Evolutionary conservation across 2,329 filamentous ascomycete genomes (phyloP).

Genomic region (Cordyceps militaris): DNA sequence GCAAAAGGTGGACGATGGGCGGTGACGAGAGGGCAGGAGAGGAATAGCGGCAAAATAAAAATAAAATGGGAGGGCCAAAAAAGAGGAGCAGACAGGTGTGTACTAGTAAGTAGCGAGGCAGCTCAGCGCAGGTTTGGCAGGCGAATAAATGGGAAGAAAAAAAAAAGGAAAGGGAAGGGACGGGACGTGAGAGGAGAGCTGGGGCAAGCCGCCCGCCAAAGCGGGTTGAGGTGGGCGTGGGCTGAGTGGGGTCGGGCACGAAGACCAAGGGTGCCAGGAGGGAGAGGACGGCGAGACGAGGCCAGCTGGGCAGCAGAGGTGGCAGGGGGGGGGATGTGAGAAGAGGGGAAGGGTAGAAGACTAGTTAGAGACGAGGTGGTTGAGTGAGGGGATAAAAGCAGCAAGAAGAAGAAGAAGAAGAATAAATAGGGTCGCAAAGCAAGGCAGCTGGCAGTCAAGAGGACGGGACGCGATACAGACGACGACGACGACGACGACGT

Average conservation of each 20-base stretch:
- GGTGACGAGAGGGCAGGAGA: slow-evolving; percentile 11
- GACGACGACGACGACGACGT: neutral
- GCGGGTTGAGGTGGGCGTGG: slow-evolving; percentile 1
- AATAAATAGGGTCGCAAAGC: neutral
- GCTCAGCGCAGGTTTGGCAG: neutral
- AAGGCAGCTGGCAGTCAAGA: neutral
- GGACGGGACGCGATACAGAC: neutral
- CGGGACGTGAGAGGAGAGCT: slow-evolving; percentile 10
- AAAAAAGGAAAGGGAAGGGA: slow-evolving; percentile 1
- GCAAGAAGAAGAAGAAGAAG: neutral
- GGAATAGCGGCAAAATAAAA: slow-evolving; percentile 11
- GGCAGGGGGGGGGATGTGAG: neutral
- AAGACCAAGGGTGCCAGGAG: neutral
- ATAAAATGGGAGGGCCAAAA: neutral
- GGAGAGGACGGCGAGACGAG: neutral
- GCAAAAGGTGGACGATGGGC: slow-evolving; percentile 11
- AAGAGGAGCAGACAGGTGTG: neutral
- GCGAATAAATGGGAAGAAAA: neutral
- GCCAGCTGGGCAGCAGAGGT: neutral
- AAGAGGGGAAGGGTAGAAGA: neutral
- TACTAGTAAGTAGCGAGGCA: neutral
- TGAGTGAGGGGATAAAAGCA: neutral
- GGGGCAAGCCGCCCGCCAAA: too few species aligned
- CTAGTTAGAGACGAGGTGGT: neutral
- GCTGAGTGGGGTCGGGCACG: slow-evolving; percentile 11